Conservation (phyloP, 2,329 filamentous ascomycete genomes). For the Bisporella sp. region DNA sequence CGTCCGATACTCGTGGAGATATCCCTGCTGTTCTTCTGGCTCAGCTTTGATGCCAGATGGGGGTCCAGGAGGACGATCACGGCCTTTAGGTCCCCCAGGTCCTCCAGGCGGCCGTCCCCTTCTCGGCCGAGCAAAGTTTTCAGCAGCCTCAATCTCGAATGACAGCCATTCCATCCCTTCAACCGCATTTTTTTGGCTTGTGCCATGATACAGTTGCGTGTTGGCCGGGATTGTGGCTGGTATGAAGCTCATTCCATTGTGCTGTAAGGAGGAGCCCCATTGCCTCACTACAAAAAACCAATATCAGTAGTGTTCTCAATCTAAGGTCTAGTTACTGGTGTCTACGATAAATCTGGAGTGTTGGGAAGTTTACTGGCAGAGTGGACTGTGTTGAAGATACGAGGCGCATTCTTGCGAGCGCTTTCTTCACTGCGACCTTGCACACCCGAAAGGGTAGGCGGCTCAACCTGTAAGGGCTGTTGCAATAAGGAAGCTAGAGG, state of each 20-base stretch:
- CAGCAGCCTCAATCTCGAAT: conserved; percentile 69
- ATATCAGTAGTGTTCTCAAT: too few species aligned
- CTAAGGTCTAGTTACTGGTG: too few species aligned
- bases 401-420: too few species aligned
- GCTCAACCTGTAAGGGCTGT: too few species aligned
- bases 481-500: too few species aligned
- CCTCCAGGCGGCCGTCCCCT: neutral
- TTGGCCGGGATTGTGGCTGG: conserved; percentile 57
- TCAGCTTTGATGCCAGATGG: neutral
- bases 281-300: conserved; percentile 42
- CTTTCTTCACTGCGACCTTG: too few species aligned
- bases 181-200: conserved; percentile 36
- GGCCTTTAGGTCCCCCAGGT: neutral
- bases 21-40: conserved; percentile 36
- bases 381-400: too few species aligned
- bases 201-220: conserved; percentile 62
- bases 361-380: too few species aligned
- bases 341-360: too few species aligned
- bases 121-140: conserved; percentile 48
- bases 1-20: conserved; percentile 60
- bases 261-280: conserved; percentile 66
- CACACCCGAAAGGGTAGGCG: too few species aligned
- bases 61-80: neutral
- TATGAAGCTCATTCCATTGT: conserved; percentile 71
- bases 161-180: conserved; percentile 62